Evolutionary conservation across 345 rosid species (phyloP), one percentile per base, ranked within the genome.

Genomic region (Lepidium aucheri): DNA sequence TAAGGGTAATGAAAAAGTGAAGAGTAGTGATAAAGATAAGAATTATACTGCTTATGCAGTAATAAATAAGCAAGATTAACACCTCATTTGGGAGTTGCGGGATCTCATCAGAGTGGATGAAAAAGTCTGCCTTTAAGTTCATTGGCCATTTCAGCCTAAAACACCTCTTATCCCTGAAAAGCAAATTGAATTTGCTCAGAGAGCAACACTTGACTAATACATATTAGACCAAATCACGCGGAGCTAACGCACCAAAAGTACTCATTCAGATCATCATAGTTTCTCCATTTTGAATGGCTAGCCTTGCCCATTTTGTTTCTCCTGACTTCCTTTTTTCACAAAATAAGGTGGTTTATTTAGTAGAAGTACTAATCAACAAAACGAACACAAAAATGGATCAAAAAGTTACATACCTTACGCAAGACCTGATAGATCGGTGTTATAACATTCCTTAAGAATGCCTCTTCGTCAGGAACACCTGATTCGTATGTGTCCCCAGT

Each of bases 221-320:
- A 56, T 36, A 70, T 9, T 54, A 30, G 22, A 62, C 28, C 69
- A 26, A 65, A 60, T 57, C 11, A 54, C 55, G 18, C 38, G 53
- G 55, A 52, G 77, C 39, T 44, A 16, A 74, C 80, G 79, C 69
- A 94, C 99, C 99, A 94, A 65, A 94, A 94, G 80, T 88, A 94
- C 81, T 94, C 99, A 72, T 94, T 94, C 53, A 94, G 67, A 73
- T 94, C 99, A 78, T 94, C 99, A 68, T 94, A 94, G 66, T 94
- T 94, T 79, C 99, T 91, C 99, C 97, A 91, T 77, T 63, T 85
- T 43, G 99, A 88, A 82, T 91, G 97, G 77, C 99, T 91, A 54
- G 89, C 93, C 75, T 75, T 88, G 73, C 99, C 97, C 57, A 72
- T 75, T 77, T 80, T 76, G 83, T 85, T 94, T 83, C 86, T 87